phyloP scores from a whole-genome alignment of 148 eudicot genomes.

The Arbutus unedo region DNA sequence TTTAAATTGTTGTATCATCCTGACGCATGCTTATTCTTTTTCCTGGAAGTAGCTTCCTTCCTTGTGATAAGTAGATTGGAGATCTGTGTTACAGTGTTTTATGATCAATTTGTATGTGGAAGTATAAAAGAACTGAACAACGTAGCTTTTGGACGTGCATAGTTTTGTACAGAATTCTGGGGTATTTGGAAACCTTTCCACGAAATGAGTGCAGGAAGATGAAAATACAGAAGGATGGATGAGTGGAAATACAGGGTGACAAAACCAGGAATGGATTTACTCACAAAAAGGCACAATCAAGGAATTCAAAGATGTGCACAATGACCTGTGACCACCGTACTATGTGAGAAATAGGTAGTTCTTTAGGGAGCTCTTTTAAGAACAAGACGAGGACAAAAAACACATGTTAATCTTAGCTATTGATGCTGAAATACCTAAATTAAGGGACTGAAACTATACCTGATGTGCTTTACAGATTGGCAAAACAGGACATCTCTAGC shows the following conservation, averaged over 20 bases:
- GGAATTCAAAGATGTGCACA: constrained; percentile 1
- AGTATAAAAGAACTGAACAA: background rate
- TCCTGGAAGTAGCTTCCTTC: background rate
- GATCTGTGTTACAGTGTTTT: background rate
- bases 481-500: background rate
- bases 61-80: constrained; percentile 11
- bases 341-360: background rate
- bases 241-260: background rate
- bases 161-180: background rate
- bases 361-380: background rate
- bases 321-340: background rate
- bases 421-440: constrained; percentile 6
- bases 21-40: background rate
- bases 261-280: constrained; percentile 1
- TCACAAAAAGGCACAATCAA: background rate
- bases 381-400: background rate
- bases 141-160: background rate
- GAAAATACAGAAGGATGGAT: background rate
- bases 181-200: background rate
- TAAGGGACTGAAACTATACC: background rate
- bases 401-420: background rate
- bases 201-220: background rate
- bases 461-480: background rate
- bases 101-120: background rate
- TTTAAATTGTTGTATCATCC: background rate